Evolutionary conservation across 257 asterid species (phyloP).

Genomic region (Ajuga chamaepitys): DNA sequence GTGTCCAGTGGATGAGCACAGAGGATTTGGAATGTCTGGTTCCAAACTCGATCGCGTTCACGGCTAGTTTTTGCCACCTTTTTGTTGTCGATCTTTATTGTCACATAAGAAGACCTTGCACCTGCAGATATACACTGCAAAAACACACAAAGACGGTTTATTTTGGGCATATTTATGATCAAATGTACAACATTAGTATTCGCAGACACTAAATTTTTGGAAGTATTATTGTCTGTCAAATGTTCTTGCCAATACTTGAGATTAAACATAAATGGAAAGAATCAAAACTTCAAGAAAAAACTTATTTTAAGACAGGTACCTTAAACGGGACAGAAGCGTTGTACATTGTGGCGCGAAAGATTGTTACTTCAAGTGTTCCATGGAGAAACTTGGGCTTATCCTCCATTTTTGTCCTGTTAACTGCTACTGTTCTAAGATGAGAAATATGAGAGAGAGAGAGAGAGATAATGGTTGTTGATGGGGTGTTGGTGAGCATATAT

Average conservation of each 20-base stretch:
- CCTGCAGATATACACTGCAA: conserved; percentile 54
- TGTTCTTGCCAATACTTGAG: not conserved
- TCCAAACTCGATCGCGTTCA: conserved; percentile 58
- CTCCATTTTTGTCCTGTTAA: conserved; percentile 34
- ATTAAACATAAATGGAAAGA: not conserved
- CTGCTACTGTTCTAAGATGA: conserved; percentile 2
- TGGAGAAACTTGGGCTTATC: conserved; percentile 51
- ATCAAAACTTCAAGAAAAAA: not conserved
- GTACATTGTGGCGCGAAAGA: conserved; percentile 55
- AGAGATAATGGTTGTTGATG: not conserved
- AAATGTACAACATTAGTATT: no score
- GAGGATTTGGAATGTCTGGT: conserved; percentile 73
- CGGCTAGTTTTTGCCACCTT: conserved; percentile 62
- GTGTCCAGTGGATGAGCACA: conserved; percentile 72
- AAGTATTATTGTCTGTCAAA: no score
- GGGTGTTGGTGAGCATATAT: conserved; percentile 4
- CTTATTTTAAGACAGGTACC: conserved; percentile 16
- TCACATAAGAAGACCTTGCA: conserved; percentile 56
- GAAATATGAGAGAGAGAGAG: not conserved
- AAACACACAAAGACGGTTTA: no score
- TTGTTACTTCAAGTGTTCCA: conserved; percentile 87
- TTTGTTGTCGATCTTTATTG: conserved; percentile 54
- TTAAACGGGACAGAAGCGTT: conserved; percentile 40
- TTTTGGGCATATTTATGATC: no score
- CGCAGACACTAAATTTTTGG: no score